Evolutionary conservation across 2,329 filamentous ascomycete genomes (phyloP), one percentile per base, ranked within the genome.

Genomic region (Pseudogymnoascus sp.): DNA sequence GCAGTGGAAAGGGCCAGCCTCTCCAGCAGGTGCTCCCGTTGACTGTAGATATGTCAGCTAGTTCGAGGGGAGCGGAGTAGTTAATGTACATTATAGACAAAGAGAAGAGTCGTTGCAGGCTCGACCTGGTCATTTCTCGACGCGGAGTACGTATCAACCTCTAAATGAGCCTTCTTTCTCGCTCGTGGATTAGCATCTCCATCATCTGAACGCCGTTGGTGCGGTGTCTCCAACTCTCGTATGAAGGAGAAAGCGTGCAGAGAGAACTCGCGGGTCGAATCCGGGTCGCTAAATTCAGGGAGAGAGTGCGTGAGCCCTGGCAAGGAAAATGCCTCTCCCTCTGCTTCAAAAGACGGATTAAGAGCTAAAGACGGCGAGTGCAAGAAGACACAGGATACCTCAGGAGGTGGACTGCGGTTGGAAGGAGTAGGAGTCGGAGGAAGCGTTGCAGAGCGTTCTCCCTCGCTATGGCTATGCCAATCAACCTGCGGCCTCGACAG

Each of bases 1-100:
- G 17, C 75, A 70, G 65, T 75, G 75, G 76, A 77, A 79, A 5
- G 74, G 71, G 4, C 74, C 31, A 6, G 38, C 26, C 28, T 65
- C 36, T 23, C 35, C 53, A 66, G 7, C 75, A 59, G 21, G 65
- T 70, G 61, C 70, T 71, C 61, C 68, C 69, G 47, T 64, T 15
- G 9, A 19, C 28, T 60, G 10, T 35, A 19, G 17, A n/a, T 19
- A 19, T 13, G 53, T 33, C 26, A 60, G 53, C 11, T 60, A 13
- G 26, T 35, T 19, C n/a, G 9, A 10, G 28, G n/a, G 19, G 13
- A 11, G 7, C 4, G 3, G 33, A 17, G n/a, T 33, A 11, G 53
- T 11, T 8, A 15, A 11, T 2, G 35, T 33, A 36, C 33, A 8
- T 60, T 60, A 60, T 36, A 60, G 53, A 60, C 10, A 8, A 60